Evolutionary conservation across 495 filamentous ascomycete species (phyloP), one percentile per base, ranked within the genome.

Genomic region (Neurospora tetrasperma): DNA sequence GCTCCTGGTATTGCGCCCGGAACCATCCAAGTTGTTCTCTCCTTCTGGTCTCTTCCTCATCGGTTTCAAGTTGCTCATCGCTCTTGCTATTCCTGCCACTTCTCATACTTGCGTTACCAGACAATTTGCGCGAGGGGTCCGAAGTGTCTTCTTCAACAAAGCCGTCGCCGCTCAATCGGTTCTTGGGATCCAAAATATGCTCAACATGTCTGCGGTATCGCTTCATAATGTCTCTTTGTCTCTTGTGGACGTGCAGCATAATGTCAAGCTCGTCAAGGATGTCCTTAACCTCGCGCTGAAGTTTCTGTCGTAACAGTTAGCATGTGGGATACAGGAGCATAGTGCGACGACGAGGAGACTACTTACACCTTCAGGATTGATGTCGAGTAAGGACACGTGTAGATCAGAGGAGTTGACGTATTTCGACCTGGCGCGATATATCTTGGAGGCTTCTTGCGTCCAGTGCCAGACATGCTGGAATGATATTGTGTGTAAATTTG

Each of bases 191-290:
- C 2, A 80, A 41, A 11, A 82, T 78, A 1, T 73, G 43, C 68
- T 80, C 77, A 8, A 89, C 84, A 69, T 92, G 88, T 68, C 88
- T 87, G 10, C 88, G 74, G 71, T 90, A 89, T 75, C 84, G 83
- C 62, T 85, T 83, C 62, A 91, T 84, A 3, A 88, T 85, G 69
- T 85, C 85, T 69, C 87, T 78, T 72, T 92, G 88, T 40, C 88
- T 75, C 23, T 72, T 84, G n/a, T 85, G 83, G 74, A 91, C 88
- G 2, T 86, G 81, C 35, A 88, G 83, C 81, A 93, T 91, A 81
- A 93, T 92, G 74, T 91, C 88, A 23, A 93, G 81, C 78, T 93
- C 91, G 62, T 93, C 91, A 14, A 89, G 84, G 73, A 93, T 90
- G 75, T 93, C 91, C 76, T 92, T 91, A 3, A 88, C 83, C 74